Evolutionary conservation across 805 yeast genomes (phyloP), one percentile per base, ranked within the genome.

Genomic region (Wickerhamomyces chaumierensis): DNA sequence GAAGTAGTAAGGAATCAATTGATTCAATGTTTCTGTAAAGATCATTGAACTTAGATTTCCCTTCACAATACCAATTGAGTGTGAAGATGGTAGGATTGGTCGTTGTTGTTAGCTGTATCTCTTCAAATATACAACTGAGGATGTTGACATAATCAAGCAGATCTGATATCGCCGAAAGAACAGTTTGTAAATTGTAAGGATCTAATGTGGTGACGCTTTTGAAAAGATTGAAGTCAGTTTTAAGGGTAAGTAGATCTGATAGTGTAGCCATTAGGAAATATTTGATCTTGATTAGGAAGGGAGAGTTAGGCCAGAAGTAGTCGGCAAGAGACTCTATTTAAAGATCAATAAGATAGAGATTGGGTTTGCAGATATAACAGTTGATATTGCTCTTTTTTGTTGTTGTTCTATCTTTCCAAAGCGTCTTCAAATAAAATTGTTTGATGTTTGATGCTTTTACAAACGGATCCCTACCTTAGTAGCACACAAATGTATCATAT

Each of bases 1-100:
- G 59, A 1, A 60, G 43, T 18, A 65, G 52, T 14, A 58, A 46
- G 2, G 56, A 47, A 33, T 68, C 71, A 3, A 68, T 48, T 3
- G 50, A 46, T 9, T 57, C 58, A 8, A 63, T 33, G 28, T 56
- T 56, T 31, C 53, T 47, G 32, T 42, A 39, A n/a, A 66, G 46
- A 29, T 52, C 57, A 31, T 55, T 45, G 28, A 64, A 57, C 36
- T 56, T 57, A n/a, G 37, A 36, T 36, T 51, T 52, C 1, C 62
- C 65, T 35, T 58, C 61, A 16, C 47, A 48, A 7, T 64, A 42
- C 66, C 67, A 62, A 7, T 49, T 13, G 14, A 11, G 29, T 11
- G 29, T 25, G 29, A 25, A 25, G 9, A 25, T 13, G 5, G 9
- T 25, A 4, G 29, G 29, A 14, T 25, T 25, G 29, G n/a, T 13